Conservation (phyloP, 2,329 filamentous ascomycete genomes). For the Epichloe brachyelytri region DNA sequence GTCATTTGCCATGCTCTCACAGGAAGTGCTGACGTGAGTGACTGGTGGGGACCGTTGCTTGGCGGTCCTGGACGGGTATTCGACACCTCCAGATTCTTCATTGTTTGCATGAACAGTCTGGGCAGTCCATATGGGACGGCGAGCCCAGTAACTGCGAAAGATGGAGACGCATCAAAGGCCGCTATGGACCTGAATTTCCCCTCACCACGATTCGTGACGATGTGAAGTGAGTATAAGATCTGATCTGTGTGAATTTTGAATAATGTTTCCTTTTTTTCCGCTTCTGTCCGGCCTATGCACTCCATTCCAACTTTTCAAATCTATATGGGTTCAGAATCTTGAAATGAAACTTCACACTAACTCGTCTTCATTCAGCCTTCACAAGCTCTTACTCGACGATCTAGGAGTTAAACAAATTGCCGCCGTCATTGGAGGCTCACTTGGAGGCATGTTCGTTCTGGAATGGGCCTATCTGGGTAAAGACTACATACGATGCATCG, state of each 20-base stretch:
- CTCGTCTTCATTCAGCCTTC: conserved; percentile 49
- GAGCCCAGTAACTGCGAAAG: conserved; percentile 79
- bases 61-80: conserved; percentile 68
- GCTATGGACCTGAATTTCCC: conserved; percentile 92
- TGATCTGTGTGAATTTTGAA: neutral
- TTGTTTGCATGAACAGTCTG: conserved; percentile 75
- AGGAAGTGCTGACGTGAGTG: conserved; percentile 70
- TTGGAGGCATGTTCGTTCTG: conserved; percentile 82
- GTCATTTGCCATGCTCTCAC: conserved; percentile 75
- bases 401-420: conserved; percentile 68
- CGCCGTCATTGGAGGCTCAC: conserved; percentile 68
- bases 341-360: conserved; percentile 8
- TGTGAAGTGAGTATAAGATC: conserved; percentile 54
- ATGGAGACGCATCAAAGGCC: conserved; percentile 62
- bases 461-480: conserved; percentile 88
- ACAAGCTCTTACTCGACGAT: conserved; percentile 69
- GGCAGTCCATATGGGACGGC: conserved; percentile 78
- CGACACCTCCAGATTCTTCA: conserved; percentile 71
- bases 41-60: conserved; percentile 80
- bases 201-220: conserved; percentile 92
- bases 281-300: neutral
- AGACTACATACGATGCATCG: conserved; percentile 67
- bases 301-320: too few species aligned
- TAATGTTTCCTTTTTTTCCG: neutral
- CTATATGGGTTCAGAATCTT: too few species aligned